A percentile compares a stretch with the other conserved stretches of the same genome.
These are phyloP conservation scores for Macaranga tanarius DNA, from an alignment of 441 rosid genomes.

Conservation along the genomic window DNA sequence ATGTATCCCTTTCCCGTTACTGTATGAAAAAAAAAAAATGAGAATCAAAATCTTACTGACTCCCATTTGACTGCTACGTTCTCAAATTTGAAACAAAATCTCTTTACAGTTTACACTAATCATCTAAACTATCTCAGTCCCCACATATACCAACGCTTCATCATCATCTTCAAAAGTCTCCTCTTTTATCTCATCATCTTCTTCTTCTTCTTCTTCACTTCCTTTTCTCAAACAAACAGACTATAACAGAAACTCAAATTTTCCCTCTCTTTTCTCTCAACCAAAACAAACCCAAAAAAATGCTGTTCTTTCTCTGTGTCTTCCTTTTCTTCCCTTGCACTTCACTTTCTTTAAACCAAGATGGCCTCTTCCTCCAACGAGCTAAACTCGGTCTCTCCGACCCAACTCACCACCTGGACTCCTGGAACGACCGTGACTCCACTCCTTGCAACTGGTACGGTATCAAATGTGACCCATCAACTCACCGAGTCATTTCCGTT, in stretches of 20 bases:
- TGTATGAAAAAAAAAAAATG: no score
- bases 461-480: constrained; percentile 49
- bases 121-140: no score
- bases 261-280: not conserved
- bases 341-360: constrained; percentile 57
- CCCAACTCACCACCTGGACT: constrained; percentile 54
- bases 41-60: no score
- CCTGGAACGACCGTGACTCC: constrained; percentile 58
- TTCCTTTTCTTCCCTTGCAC: constrained; percentile 21
- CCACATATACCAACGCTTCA: no score
- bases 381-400: constrained; percentile 56
- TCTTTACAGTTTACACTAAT: not conserved
- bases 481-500: constrained; percentile 53
- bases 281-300: not conserved
- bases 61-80: not conserved
- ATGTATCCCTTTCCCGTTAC: no score
- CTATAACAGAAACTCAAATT: no score
- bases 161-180: not conserved
- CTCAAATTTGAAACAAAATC: not conserved
- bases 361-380: constrained; percentile 69
- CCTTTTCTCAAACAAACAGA: not conserved
- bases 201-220: not conserved
- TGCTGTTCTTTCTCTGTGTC: constrained; percentile 29
- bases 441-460: constrained; percentile 81
- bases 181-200: no score